Evolutionary conservation across 148 eudicot species (phyloP).

Genomic region (Polygonum aviculare): DNA sequence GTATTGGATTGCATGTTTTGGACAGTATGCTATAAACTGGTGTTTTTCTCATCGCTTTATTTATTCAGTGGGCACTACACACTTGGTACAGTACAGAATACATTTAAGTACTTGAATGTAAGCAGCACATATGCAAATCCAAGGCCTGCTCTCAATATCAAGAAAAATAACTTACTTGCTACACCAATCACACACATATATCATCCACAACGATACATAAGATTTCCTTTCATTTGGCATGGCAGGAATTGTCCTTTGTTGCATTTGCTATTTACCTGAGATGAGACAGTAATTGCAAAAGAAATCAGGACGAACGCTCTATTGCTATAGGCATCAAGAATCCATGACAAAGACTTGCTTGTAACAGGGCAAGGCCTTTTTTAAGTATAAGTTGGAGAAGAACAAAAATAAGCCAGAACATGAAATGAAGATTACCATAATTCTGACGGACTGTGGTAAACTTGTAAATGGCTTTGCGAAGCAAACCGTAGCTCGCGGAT

Average conservation of each 20-base stretch:
- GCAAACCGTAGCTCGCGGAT: conserved; percentile 52
- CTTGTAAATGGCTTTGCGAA: conserved; percentile 59
- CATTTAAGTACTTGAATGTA: background rate
- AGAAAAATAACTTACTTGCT: background rate
- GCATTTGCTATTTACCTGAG: conserved; percentile 20
- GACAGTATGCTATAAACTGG: no score
- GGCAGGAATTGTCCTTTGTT: background rate
- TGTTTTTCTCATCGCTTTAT: background rate
- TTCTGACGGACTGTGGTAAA: conserved; percentile 76
- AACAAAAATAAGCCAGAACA: background rate
- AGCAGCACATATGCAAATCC: background rate
- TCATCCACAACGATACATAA: background rate
- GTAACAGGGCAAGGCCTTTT: background rate
- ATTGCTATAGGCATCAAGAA: background rate
- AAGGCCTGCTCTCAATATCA: background rate
- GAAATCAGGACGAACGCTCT: background rate
- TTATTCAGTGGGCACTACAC: background rate
- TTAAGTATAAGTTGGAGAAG: background rate
- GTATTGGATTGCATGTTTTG: no score
- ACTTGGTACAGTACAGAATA: background rate
- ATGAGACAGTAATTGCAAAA: conserved; percentile 1
- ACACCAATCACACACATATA: background rate
- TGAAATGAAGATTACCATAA: conserved; percentile 44
- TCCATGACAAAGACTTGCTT: background rate
- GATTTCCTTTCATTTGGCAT: background rate